These are phyloP conservation scores for Arabis alpina DNA, from an alignment of 345 rosid genomes.

Conservation along the genomic window DNA sequence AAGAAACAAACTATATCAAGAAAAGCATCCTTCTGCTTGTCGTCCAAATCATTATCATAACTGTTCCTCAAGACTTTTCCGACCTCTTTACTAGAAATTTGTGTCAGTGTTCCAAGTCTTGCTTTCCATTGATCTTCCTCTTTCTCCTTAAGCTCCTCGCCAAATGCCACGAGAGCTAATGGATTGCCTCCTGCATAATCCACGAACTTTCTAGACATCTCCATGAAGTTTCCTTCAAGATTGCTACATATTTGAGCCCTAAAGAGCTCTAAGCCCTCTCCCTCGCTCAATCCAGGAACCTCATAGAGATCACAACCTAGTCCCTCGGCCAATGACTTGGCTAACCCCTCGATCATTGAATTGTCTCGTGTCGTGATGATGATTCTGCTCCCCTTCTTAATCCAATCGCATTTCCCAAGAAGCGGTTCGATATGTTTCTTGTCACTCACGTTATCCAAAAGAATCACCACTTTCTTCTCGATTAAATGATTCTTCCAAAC, in stretches of 20 bases:
- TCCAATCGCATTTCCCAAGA: not conserved
- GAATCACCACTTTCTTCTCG: not conserved
- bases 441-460: conserved; percentile 19
- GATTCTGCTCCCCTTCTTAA: conserved; percentile 36
- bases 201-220: conserved; percentile 28
- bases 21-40: conserved; percentile 36
- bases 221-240: not conserved
- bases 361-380: conserved; percentile 33
- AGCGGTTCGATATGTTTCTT: conserved; percentile 2
- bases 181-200: conserved; percentile 44
- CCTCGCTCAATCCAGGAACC: conserved; percentile 17
- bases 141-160: conserved; percentile 16
- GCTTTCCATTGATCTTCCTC: conserved; percentile 28
- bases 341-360: too few species aligned
- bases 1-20: conserved; percentile 47
- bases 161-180: conserved; percentile 43
- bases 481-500: not conserved
- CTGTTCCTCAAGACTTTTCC: conserved; percentile 8
- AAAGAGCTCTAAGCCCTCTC: conserved; percentile 37
- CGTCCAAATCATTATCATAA: conserved; percentile 27
- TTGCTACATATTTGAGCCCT: not conserved
- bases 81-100: conserved; percentile 8
- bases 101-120: conserved; percentile 9
- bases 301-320: not conserved
- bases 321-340: conserved; percentile 15